Conservation (phyloP, 768 basidiomycete genomes). For the Tulasnella sp. region DNA sequence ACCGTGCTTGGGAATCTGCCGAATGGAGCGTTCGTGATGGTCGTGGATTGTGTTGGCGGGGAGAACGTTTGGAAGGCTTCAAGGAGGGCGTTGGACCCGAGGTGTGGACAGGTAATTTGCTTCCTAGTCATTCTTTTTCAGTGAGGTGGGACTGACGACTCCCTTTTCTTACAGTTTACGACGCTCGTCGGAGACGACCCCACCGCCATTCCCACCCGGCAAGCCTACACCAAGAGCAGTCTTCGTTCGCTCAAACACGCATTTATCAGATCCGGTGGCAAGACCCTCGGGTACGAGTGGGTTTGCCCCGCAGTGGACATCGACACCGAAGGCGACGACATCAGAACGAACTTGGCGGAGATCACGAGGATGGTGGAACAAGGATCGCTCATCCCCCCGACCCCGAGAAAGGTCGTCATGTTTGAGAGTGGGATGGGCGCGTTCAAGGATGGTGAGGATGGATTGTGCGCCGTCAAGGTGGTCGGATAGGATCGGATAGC, state of each 20-base stretch:
- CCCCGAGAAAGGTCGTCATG: background rate
- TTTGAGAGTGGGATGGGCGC: slow-evolving; percentile 34
- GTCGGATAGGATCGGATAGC: slow-evolving; percentile 3
- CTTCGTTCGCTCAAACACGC: slow-evolving; percentile 58
- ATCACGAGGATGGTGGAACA: slow-evolving; percentile 48
- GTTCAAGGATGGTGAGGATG: slow-evolving; percentile 29
- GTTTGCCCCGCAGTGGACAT: slow-evolving; percentile 78
- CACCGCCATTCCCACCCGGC: slow-evolving; percentile 66
- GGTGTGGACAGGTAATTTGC: slow-evolving; percentile 44
- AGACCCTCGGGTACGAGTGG: slow-evolving; percentile 73
- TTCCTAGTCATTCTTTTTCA: background rate
- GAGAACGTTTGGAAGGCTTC: slow-evolving; percentile 77
- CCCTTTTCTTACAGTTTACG: slow-evolving; percentile 57
- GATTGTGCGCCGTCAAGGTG: slow-evolving; percentile 12
- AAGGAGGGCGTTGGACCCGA: slow-evolving; percentile 57
- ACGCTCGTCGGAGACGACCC: slow-evolving; percentile 70
- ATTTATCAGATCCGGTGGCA: slow-evolving; percentile 35
- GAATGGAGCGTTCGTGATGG: slow-evolving; percentile 64
- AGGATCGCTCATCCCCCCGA: slow-evolving; percentile 43
- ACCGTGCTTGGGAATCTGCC: background rate
- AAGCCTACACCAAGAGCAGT: slow-evolving; percentile 74
- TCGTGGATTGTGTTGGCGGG: slow-evolving; percentile 84
- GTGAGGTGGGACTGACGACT: slow-evolving; percentile 29
- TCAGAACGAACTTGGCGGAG: slow-evolving; percentile 56
- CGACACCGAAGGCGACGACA: slow-evolving; percentile 80